Base-by-base conservation (phyloP, 495 filamentous ascomycete species). In the Clohesyomyces aquaticus region DNA sequence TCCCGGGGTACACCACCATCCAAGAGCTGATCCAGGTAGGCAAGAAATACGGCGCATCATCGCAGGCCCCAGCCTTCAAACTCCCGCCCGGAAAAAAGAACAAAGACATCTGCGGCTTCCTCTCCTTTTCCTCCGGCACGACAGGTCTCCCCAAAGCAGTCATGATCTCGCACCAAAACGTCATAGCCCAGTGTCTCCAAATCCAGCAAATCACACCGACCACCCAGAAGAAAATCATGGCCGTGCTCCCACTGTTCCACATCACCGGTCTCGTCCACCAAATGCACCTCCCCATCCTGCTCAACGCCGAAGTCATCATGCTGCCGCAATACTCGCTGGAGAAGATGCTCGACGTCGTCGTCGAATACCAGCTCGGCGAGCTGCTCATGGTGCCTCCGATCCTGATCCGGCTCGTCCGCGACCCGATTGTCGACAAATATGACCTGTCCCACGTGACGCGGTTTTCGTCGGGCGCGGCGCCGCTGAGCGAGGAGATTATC, bases 381-480 rank as follows among this genome's bases (percentile, higher is more conserved):
- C 70, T 83, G 4, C 63, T 73, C 0, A 66, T 85, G 29, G 88
- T 89, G 3, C 87, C 88, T 6, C 88, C 87, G 0, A 87, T 90
- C 58, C 75, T 88, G 4, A 88, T 90, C 60, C 81, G 87, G 10
- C 75, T 90, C 45, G 81, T 88, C 14, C 81, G 84, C 21, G 85
- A 88, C 59, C 81, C 84, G 1, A 77, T 82, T 22, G 86, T 89
- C 3, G 73, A 82, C n/a, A 71, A 79, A 16, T 89, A 87, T 65
- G 83, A 86, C 68, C 78, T 88, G 16, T 71, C 69, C 10, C 77
- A 78, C 55, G 73, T 88, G 0, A 75, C 70, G 4, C 74, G 80
- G 0, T 84, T 87, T 66, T 79, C 76, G 2, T 77, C 75, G 19
- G 87, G 87, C 22, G 86, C 87, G 2, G 87, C 87, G n/a, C 88